Evolutionary conservation across 2,329 filamentous ascomycete genomes (phyloP), one percentile per base, ranked within the genome.

Genomic region (Domatiomyces globalis): DNA sequence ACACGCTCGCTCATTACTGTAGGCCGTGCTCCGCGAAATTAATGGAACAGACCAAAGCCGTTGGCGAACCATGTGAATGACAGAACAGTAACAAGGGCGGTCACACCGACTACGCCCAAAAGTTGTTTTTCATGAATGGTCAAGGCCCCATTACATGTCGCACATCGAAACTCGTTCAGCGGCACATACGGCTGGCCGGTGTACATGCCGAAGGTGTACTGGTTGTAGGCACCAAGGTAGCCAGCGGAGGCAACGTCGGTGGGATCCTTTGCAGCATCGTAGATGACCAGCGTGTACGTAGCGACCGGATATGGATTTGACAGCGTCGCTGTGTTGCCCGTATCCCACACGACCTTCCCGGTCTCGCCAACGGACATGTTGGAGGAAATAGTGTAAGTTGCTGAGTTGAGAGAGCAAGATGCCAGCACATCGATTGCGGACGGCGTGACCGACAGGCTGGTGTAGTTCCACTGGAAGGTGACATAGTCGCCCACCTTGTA

Each of bases 391-490:
- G 80, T 83, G 63, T 83, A 84, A 39, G 73, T 77, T 46, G 71
- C 71, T 52, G 72, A 68, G 66, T 82, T 82, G 53, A 70, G 64
- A 36, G 72, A 72, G 70, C 80, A 83, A 9, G 73, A 75, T 1
- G 81, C 80, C 44, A 83, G 66, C 39, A 84, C 72, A 58, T 84
- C 78, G 59, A 84, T 69, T 44, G 72, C 73, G 1, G 71, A 70
- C 0, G 81, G 81, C 0, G 76, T 78, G 17, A 76, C 70, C 18
- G 70, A 73, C 20, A 84, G 67, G 33, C 56, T 57, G 8, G 81
- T 84, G 66, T 83, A 84, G 66, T 84, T 84, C 80, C 81, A 84
- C 18, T 71, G 74, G 58, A 84, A 81, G 0, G 80, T 83, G 27
- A 83, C 68, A 53, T 70, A 72, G 45, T 83, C 72, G 17, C 77